These are phyloP conservation scores for Botryobasidium botryosum DNA, from an alignment of 768 basidiomycete species.

Conservation along the genomic window DNA sequence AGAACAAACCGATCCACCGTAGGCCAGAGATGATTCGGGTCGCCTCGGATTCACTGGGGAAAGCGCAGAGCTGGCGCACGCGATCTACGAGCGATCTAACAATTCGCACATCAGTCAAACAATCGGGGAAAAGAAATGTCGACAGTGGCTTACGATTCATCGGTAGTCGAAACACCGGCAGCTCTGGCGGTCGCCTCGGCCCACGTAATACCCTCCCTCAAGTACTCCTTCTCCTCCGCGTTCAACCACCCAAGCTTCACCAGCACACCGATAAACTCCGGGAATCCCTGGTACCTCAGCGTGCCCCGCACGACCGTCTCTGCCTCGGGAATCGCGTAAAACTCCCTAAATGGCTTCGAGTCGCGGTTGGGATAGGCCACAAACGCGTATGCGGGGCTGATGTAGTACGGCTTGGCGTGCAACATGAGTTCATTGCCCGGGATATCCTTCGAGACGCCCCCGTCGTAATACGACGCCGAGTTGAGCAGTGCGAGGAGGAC, in stretches of 20 bases:
- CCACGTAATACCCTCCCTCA: slow-evolving; percentile 63
- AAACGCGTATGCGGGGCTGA: slow-evolving; percentile 89
- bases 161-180: slow-evolving; percentile 44
- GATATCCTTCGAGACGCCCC: slow-evolving; percentile 47
- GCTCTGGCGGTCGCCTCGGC: slow-evolving; percentile 64
- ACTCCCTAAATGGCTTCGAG: slow-evolving; percentile 78
- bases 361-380: slow-evolving; percentile 96
- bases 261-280: slow-evolving; percentile 76
- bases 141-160: slow-evolving; percentile 41
- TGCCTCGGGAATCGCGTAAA: slow-evolving; percentile 85
- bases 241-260: slow-evolving; percentile 82
- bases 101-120: neutral
- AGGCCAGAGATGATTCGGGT: slow-evolving; percentile 75
- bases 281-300: slow-evolving; percentile 91
- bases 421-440: slow-evolving; percentile 75
- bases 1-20: slow-evolving; percentile 89
- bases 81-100: slow-evolving; percentile 52
- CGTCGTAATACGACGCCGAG: slow-evolving; percentile 60
- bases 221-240: slow-evolving; percentile 57
- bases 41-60: slow-evolving; percentile 54
- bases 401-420: slow-evolving; percentile 82
- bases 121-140: neutral
- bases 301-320: slow-evolving; percentile 88
- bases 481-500: slow-evolving; percentile 91
- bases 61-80: slow-evolving; percentile 50